These are phyloP conservation scores for Backusella westeae DNA, from an alignment of 192 early-diverging fungal genomes.

Conservation along the genomic window DNA sequence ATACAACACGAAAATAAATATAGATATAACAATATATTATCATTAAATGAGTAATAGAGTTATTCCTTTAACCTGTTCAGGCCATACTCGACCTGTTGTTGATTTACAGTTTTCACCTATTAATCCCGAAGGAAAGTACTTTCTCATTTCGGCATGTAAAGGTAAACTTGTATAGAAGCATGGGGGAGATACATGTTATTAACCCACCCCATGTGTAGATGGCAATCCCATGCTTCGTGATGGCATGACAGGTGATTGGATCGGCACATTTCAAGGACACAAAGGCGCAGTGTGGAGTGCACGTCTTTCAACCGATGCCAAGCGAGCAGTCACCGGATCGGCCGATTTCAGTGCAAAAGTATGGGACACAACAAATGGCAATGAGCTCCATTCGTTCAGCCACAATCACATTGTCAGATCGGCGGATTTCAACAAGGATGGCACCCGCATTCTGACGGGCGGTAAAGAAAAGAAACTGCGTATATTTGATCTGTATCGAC, in stretches of 20 bases:
- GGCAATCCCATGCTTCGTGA: constrained; percentile 84
- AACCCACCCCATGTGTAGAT: constrained; percentile 42
- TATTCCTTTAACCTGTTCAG: constrained; percentile 85
- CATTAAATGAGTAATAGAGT: constrained; percentile 26
- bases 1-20: background rate
- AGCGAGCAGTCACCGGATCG: constrained; percentile 86
- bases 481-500: constrained; percentile 71
- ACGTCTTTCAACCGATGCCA: constrained; percentile 70
- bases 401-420: constrained; percentile 84
- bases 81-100: constrained; percentile 88
- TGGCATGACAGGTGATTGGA: constrained; percentile 91
- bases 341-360: constrained; percentile 90
- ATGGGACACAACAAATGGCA: constrained; percentile 84
- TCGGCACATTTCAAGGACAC: constrained; percentile 87
- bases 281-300: constrained; percentile 94
- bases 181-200: too few relatives aligned
- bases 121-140: constrained; percentile 68
- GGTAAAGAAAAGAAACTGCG: constrained; percentile 81
- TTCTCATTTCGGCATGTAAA: constrained; percentile 89
- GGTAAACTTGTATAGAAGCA: constrained; percentile 34
- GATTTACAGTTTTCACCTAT: constrained; percentile 81
- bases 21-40: background rate
- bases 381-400: constrained; percentile 63
- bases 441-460: constrained; percentile 72
- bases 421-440: constrained; percentile 77